Evolutionary conservation across 345 rosid species (phyloP).

Genomic region (Camelina laxa): DNA sequence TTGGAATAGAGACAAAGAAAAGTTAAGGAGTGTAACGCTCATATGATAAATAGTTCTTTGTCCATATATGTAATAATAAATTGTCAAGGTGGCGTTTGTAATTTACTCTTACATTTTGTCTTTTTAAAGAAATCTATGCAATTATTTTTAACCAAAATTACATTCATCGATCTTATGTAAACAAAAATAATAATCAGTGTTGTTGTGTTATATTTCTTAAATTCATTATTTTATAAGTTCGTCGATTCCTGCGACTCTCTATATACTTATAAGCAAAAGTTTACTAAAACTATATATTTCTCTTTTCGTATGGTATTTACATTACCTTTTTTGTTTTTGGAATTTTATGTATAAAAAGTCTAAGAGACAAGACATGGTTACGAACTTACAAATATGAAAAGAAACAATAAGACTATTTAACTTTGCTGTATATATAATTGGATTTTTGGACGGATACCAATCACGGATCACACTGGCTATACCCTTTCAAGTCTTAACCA

Average conservation of each 20-base stretch:
- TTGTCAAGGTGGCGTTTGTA: slow-evolving; percentile 28
- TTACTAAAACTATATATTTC: background rate
- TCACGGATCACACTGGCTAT: slow-evolving; percentile 13
- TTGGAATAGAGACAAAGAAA: slow-evolving; percentile 23
- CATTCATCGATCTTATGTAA: slow-evolving; percentile 1
- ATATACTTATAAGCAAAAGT: background rate
- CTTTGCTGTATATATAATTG: background rate
- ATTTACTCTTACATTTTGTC: slow-evolving; percentile 1
- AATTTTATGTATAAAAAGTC: background rate
- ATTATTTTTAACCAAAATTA: background rate
- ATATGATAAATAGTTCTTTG: slow-evolving; percentile 29
- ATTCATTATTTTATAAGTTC: background rate
- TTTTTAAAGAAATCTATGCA: background rate
- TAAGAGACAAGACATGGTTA: background rate
- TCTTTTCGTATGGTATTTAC: background rate
- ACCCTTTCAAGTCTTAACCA: background rate
- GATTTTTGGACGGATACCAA: background rate
- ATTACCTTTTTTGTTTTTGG: background rate
- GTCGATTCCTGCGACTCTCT: background rate
- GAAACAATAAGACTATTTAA: slow-evolving; percentile 14
- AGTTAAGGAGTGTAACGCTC: slow-evolving; percentile 40
- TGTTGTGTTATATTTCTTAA: background rate
- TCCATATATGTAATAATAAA: slow-evolving; percentile 24
- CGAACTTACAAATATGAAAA: slow-evolving; percentile 17
- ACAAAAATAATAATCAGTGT: background rate